Conservation (phyloP, 1,284 basidiomycete species). For the Anthracocystis panici-leucophaei region DNA sequence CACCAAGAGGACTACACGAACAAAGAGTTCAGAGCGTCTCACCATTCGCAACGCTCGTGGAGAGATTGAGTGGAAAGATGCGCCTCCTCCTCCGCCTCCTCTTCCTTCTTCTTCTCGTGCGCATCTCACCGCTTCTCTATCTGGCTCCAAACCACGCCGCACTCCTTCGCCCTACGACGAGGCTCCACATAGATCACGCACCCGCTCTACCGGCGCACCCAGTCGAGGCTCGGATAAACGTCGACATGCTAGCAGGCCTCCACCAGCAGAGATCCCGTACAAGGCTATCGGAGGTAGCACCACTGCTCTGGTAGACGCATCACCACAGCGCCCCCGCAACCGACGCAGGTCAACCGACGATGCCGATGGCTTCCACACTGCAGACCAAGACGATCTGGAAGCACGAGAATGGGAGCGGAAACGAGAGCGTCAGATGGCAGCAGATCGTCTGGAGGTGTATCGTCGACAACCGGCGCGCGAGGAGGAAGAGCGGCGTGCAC, state of each 20-base stretch:
- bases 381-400: conserved; percentile 44
- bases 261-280: conserved; percentile 12
- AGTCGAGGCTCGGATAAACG: conserved; percentile 20
- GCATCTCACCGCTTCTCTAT: not conserved
- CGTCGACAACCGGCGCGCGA: conserved; percentile 30
- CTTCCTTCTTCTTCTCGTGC: conserved; percentile 10
- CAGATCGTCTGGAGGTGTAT: conserved; percentile 34
- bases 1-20: conserved; percentile 20
- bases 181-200: conserved; percentile 9
- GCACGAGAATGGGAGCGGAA: conserved; percentile 47
- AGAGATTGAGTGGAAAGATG: conserved; percentile 53
- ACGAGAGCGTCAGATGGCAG: conserved; percentile 39
- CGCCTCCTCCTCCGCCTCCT: conserved; percentile 16
- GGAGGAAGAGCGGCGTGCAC: conserved; percentile 32
- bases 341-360: conserved; percentile 38
- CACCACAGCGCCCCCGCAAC: conserved; percentile 18
- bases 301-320: not conserved
- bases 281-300: conserved; percentile 18
- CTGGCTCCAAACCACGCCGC: conserved; percentile 14
- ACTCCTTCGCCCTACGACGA: conserved; percentile 24
- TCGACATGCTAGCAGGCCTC: conserved; percentile 10
- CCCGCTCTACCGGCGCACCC: conserved; percentile 16
- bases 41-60: conserved; percentile 50
- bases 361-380: conserved; percentile 40
- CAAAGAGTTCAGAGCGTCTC: conserved; percentile 30